Evolutionary conservation across 305 asterid species (phyloP), one percentile per base, ranked within the genome.

Genomic region (Caryopteris hybrid): DNA sequence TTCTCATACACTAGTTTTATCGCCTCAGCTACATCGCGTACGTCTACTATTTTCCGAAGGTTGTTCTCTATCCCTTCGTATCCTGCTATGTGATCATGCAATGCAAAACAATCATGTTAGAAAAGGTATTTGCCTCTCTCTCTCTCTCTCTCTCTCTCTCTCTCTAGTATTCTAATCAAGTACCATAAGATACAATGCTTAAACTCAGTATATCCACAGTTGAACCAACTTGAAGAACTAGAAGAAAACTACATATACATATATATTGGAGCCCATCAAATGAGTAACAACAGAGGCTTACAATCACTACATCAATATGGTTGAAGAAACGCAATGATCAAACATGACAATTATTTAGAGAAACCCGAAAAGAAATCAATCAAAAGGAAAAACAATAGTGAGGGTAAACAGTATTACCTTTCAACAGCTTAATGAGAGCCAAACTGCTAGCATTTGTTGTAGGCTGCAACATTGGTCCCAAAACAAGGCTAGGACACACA

Each of bases 401-500:
- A 7, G 46, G 43, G 33, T 43, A 47, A 56, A n/a, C n/a, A n/a
- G n/a, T n/a, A n/a, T 22, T 70, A 87, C 96, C 97, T 81, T 78
- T 90, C 75, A 92, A 55, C 17, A 86, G 81, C 74, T 80, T 86
- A 21, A 88, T 11, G 20, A 90, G 88, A 74, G 6, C 36, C 64
- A 78, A 61, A 68, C 85, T 89, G 76, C 96, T 92, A 46, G 97
- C 72, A 72, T 86, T 90, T 14, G 72, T 36, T 33, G 81, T 70
- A 27, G 16, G 75, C 72, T 83, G 97, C 70, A 88, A 82, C 83
- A 90, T 67, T 4, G 97, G 98, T 12, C 98, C 98, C 6, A 78
- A 5, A 11, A 92, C 87, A 57, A 74, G 80, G 34, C 81, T 4
- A 33, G 96, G 98, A 33, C 81, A 79, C 14, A 88, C 51, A 12